Evolutionary conservation across 768 basidiomycete species (phyloP).

Genomic region (Tricholoma saponaceum): DNA sequence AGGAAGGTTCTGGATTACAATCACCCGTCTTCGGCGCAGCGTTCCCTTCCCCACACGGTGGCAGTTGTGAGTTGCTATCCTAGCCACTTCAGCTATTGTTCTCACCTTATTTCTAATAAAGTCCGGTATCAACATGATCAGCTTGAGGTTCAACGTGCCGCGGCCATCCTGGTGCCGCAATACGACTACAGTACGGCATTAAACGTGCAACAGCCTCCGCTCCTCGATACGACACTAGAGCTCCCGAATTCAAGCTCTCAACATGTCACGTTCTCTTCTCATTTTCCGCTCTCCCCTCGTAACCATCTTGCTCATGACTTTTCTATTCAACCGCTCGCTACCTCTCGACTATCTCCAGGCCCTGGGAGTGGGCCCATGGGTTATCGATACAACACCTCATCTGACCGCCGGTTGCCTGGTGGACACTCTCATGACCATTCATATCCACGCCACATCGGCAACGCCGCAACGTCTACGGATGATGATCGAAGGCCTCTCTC

Average conservation of each 20-base stretch:
- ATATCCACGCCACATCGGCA: constrained; percentile 31
- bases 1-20: constrained; percentile 72
- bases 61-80: constrained; percentile 56
- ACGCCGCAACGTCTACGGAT: constrained; percentile 26
- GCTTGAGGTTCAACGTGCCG: constrained; percentile 44
- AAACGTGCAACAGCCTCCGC: constrained; percentile 44
- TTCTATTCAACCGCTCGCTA: constrained; percentile 34
- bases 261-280: constrained; percentile 36
- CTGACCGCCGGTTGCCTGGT: constrained; percentile 43
- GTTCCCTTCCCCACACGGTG: constrained; percentile 41
- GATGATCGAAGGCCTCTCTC: constrained; percentile 25
- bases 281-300: constrained; percentile 40
- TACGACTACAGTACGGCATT: constrained; percentile 46
- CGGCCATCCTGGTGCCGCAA: constrained; percentile 44
- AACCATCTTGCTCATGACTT: constrained; percentile 44
- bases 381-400: constrained; percentile 33
- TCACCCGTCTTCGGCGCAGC: constrained; percentile 61
- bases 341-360: constrained; percentile 36
- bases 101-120: constrained; percentile 49
- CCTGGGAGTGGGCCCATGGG: constrained; percentile 31
- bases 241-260: constrained; percentile 37
- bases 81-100: constrained; percentile 39
- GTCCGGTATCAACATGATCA: constrained; percentile 59
- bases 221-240: constrained; percentile 42
- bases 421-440: constrained; percentile 42